Conservation (phyloP, 208 protist genomes). For the Kentomonas sorsogonicus region DNA sequence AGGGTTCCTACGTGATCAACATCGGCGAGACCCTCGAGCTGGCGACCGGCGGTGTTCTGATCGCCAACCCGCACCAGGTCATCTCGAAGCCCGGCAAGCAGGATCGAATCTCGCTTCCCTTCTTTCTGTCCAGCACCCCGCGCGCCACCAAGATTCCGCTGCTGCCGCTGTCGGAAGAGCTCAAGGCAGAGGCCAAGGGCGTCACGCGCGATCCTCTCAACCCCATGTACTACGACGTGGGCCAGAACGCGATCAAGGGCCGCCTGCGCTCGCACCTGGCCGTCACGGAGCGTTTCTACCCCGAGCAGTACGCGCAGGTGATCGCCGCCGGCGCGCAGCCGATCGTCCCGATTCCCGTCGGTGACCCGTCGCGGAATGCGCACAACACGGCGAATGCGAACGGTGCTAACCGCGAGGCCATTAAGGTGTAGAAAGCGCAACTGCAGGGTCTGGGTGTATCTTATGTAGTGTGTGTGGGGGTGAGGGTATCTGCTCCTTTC, state of each 20-base stretch:
- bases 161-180: constrained; percentile 4
- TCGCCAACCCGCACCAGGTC: constrained; percentile 11
- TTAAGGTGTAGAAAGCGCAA: no score
- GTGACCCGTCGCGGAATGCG: no score
- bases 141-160: background rate
- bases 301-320: background rate
- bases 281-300: constrained; percentile 7
- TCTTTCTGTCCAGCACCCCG: constrained; percentile 5
- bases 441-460: no score
- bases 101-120: constrained; percentile 6
- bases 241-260: constrained; percentile 1
- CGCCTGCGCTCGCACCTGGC: constrained; percentile 5
- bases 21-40: constrained; percentile 14
- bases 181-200: background rate
- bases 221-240: background rate
- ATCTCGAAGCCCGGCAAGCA: background rate
- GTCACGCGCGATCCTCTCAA: background rate
- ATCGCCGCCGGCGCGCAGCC: no score
- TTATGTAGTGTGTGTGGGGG: background rate
- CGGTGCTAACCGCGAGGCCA: no score
- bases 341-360: no score
- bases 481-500: no score
- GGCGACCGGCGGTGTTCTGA: constrained; percentile 7
- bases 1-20: constrained; percentile 12
- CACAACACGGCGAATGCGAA: background rate